Base-by-base conservation (phyloP, 2,329 filamentous ascomycete genomes). In the Davidsoniella eucalypti region DNA sequence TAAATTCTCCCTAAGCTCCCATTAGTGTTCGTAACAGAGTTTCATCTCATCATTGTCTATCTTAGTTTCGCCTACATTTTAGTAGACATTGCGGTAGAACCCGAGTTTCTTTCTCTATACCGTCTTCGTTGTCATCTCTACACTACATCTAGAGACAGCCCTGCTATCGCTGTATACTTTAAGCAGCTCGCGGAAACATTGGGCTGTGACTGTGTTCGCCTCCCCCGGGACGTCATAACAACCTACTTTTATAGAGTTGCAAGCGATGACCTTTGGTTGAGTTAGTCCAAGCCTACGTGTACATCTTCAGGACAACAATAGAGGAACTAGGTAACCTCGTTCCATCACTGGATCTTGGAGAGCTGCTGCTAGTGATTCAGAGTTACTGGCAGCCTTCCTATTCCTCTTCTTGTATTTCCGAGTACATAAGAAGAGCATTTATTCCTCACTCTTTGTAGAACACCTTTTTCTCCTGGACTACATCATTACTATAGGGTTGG, bases 361-460 rank as follows among this genome's bases (percentile, higher is more conserved):
- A 55, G 49, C 49, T 53, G 40, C 47, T 52, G 51, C 39, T 47
- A 52, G 51, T 52, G 51, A 52, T 52, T 52, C 51, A 52, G 51
- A 52, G 51, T 44, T 52, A 46, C 51, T 47, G 51, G 21, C 47
- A 50, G 47, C 42, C 47, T 49, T 50, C 46, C 47, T 52, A 42
- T 52, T 49, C 51, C 47, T 49, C 49, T 52, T 46, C 37, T 49
- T 42, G 29, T 46, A 49, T 52, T 52, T 50, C 26, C 47, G 18
- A 25, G 51, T 52, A 52, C 47, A 52, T 46, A 17, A 26, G 26
- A 16, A 21, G 36, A 40, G 36, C 17, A 43, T 41, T 37, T 10
- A 29, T 33, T 17, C 40, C 26, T 38, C n/a, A 9, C 29, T 33
- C 29, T 33, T 12, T 9, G 29, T 33, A 33, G 29, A 33, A 10